phyloP scores from a whole-genome alignment of 805 yeast genomes.

The Kodamaea laetipori region DNA sequence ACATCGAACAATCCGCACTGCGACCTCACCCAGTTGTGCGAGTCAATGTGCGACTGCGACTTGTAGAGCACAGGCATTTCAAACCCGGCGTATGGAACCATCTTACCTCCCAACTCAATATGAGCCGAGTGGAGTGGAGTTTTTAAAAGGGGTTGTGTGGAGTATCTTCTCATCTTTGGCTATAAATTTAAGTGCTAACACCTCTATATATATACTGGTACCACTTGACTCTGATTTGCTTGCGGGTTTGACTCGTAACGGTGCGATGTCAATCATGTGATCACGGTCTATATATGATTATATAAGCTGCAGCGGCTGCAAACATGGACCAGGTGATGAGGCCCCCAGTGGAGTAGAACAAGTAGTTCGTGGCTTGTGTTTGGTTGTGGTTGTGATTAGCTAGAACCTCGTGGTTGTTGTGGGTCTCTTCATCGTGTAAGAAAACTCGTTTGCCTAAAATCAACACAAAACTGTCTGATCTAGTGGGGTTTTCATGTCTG shows the following conservation, averaged over 20 bases:
- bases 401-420: neutral
- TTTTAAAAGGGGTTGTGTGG: conserved; percentile 42
- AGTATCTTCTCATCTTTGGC: conserved; percentile 23
- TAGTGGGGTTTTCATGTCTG: conserved; percentile 10
- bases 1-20: conserved; percentile 94
- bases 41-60: conserved; percentile 84
- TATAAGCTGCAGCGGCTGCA: conserved; percentile 7
- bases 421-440: neutral
- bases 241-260: neutral
- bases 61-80: conserved; percentile 91
- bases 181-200: neutral
- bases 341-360: conserved; percentile 6
- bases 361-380: neutral
- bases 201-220: conserved; percentile 19
- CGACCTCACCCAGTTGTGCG: conserved; percentile 90
- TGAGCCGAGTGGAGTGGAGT: conserved; percentile 88
- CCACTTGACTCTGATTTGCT: conserved; percentile 8
- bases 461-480: conserved; percentile 15
- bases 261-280: too few species aligned
- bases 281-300: neutral
- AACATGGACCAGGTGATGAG: conserved; percentile 5
- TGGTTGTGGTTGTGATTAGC: neutral
- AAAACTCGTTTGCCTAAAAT: conserved; percentile 11
- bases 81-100: conserved; percentile 97
- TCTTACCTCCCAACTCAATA: conserved; percentile 74